These are phyloP conservation scores for Eustoma russellianum DNA, from an alignment of 257 asterid genomes.

Conservation along the genomic window DNA sequence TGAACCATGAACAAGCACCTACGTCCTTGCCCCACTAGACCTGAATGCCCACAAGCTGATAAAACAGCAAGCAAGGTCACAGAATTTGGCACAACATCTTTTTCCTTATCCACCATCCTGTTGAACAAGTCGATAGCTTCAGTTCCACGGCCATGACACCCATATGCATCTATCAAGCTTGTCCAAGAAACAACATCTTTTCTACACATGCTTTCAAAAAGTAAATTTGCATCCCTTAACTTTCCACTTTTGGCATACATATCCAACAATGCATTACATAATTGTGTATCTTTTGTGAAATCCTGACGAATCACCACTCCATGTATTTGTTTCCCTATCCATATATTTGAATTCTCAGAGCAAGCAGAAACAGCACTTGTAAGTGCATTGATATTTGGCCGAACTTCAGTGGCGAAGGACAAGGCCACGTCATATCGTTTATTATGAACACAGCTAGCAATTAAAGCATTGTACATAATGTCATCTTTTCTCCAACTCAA, in stretches of 20 bases:
- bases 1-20: constrained; percentile 10
- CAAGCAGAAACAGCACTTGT: constrained; percentile 20
- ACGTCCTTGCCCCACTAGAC: constrained; percentile 19
- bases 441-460: constrained; percentile 14
- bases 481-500: constrained; percentile 17
- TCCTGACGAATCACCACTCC: constrained; percentile 11
- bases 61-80: constrained; percentile 20
- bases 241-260: constrained; percentile 27
- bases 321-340: constrained; percentile 23
- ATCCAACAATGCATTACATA: constrained; percentile 16
- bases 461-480: constrained; percentile 15
- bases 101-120: constrained; percentile 11
- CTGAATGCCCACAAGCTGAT: constrained; percentile 27
- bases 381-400: constrained; percentile 15
- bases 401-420: constrained; percentile 8
- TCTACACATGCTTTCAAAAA: constrained; percentile 14
- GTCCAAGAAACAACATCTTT: constrained; percentile 23
- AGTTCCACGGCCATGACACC: constrained; percentile 20
- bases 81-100: constrained; percentile 11
- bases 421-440: constrained; percentile 15
- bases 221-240: constrained; percentile 8
- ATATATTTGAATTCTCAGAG: constrained; percentile 14
- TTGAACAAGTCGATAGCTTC: constrained; percentile 15
- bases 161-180: constrained; percentile 20
- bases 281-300: constrained; percentile 10